A percentile compares a stretch with the other conserved stretches of the same genome.
These are phyloP conservation scores for Mimosa pudica DNA, from an alignment of 306 rosid genomes.

Conservation along the genomic window DNA sequence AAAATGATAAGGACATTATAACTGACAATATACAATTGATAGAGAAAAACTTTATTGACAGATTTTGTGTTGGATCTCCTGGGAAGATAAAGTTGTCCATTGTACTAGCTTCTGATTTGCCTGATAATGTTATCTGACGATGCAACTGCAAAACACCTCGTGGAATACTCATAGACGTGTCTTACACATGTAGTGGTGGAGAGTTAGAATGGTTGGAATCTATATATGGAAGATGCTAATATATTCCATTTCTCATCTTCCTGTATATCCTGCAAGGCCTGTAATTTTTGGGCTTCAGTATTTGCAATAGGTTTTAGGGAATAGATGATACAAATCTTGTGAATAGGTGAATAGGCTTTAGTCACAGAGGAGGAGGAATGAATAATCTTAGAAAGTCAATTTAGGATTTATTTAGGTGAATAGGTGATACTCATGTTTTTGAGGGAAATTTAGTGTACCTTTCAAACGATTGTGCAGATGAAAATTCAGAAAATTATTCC, in stretches of 20 bases:
- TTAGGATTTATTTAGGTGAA: slow-evolving; percentile 16
- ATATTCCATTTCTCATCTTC: slow-evolving; percentile 8
- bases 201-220: slow-evolving; percentile 22
- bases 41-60: slow-evolving; percentile 39
- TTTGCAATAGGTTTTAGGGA: slow-evolving; percentile 33
- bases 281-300: slow-evolving; percentile 17
- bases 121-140: slow-evolving; percentile 34
- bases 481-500: neutral
- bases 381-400: slow-evolving; percentile 1
- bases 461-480: neutral
- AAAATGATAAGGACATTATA: slow-evolving; percentile 3
- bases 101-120: slow-evolving; percentile 35
- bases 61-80: slow-evolving; percentile 38
- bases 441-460: slow-evolving; percentile 9
- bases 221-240: slow-evolving; percentile 25
- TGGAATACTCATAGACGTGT: slow-evolving; percentile 23
- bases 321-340: slow-evolving; percentile 10
- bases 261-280: slow-evolving; percentile 28
- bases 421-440: slow-evolving; percentile 15
- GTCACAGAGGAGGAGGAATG: slow-evolving; percentile 8
- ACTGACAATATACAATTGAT: slow-evolving; percentile 19
- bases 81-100: slow-evolving; percentile 46
- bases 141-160: neutral
- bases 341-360: slow-evolving; percentile 9
- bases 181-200: slow-evolving; percentile 24